Percentiles rank a stretch among this genome's conserved stretches.
phyloP scores from a whole-genome alignment of 2,329 filamentous ascomycete species.

The Curvularia verruculosa region DNA sequence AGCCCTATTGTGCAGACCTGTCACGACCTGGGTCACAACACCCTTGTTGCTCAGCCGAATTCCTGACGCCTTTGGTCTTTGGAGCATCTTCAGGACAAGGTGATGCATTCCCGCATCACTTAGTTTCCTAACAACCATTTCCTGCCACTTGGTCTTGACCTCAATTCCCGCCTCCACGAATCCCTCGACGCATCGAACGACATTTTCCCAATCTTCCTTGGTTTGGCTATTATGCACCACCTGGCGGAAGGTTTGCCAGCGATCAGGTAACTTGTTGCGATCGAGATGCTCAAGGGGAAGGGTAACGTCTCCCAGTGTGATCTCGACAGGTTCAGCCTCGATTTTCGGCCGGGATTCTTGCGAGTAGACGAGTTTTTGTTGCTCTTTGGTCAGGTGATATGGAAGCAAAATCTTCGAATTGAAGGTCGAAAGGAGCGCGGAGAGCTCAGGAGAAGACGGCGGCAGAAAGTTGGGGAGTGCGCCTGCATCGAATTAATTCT shows the following conservation, averaged over 20 bases:
- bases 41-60: constrained; percentile 26
- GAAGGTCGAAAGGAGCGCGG: constrained; percentile 48
- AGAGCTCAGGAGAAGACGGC: constrained; percentile 51
- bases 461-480: constrained; percentile 51
- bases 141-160: constrained; percentile 18
- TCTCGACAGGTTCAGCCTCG: constrained; percentile 51
- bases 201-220: constrained; percentile 44
- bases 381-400: constrained; percentile 49
- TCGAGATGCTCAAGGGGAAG: constrained; percentile 44
- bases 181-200: constrained; percentile 42
- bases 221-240: constrained; percentile 32
- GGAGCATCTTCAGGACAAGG: constrained; percentile 39
- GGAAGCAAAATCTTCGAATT: constrained; percentile 55
- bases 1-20: constrained; percentile 45
- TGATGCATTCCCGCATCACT: constrained; percentile 29
- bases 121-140: constrained; percentile 31
- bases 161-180: constrained; percentile 34
- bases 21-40: constrained; percentile 45
- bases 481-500: constrained; percentile 26
- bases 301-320: constrained; percentile 49
- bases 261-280: constrained; percentile 25
- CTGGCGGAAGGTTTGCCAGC: constrained; percentile 15
- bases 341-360: constrained; percentile 50
- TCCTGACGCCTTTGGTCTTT: constrained; percentile 34
- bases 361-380: constrained; percentile 53